These are phyloP conservation scores for Cutaneotrichosporon dermatis DNA, from an alignment of 1,284 basidiomycete genomes.

Conservation along the genomic window DNA sequence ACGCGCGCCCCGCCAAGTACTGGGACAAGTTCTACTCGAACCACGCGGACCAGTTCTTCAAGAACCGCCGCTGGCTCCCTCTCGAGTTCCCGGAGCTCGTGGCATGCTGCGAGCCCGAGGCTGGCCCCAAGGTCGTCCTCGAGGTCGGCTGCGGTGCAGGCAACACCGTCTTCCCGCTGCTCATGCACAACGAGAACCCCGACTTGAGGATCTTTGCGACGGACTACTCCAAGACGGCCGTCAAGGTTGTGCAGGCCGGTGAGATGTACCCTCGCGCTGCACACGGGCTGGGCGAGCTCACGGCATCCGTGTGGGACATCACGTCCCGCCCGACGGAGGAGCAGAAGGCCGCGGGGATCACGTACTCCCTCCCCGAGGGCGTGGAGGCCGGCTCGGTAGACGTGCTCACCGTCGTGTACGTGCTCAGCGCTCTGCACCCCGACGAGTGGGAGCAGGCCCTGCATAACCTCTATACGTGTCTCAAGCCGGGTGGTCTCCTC, in stretches of 20 bases:
- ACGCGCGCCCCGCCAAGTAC: constrained; percentile 42
- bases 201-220: constrained; percentile 69
- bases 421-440: constrained; percentile 89
- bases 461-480: constrained; percentile 76
- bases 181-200: constrained; percentile 77
- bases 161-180: constrained; percentile 86
- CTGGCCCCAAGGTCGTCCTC: constrained; percentile 67
- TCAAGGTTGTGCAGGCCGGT: constrained; percentile 78
- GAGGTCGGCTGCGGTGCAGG: constrained; percentile 91
- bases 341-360: constrained; percentile 1
- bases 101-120: constrained; percentile 63
- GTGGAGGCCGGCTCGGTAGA: constrained; percentile 69
- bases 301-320: constrained; percentile 87
- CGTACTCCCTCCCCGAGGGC: constrained; percentile 58
- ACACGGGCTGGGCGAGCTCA: constrained; percentile 59
- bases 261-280: constrained; percentile 66
- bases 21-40: constrained; percentile 89
- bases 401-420: constrained; percentile 86
- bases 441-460: constrained; percentile 84
- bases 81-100: constrained; percentile 86
- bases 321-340: constrained; percentile 52
- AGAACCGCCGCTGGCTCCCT: constrained; percentile 87
- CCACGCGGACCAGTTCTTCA: constrained; percentile 75
- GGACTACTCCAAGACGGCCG: constrained; percentile 85
- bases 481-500: constrained; percentile 82